A percentile compares a stretch with the other conserved stretches of the same genome.
These are phyloP conservation scores for Hanseniaspora osmophila DNA, from an alignment of 805 yeast species.

Conservation along the genomic window DNA sequence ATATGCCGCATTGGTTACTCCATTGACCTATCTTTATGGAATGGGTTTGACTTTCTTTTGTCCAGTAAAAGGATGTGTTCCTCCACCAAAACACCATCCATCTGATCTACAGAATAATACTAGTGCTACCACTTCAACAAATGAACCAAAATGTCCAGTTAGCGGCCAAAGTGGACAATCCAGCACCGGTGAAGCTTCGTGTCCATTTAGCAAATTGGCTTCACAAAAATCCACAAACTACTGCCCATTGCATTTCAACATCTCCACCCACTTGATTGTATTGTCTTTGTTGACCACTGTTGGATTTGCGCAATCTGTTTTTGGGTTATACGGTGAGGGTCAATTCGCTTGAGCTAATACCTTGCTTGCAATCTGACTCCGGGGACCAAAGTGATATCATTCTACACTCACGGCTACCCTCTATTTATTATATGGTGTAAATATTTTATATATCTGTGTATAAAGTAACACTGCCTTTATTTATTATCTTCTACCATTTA, in stretches of 20 bases:
- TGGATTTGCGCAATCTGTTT: slow-evolving; percentile 17
- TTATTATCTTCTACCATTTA: too few relatives aligned
- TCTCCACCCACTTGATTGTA: slow-evolving; percentile 9
- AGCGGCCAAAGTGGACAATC: slow-evolving; percentile 4
- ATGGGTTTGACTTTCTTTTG: not conserved
- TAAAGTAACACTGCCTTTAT: too few relatives aligned
- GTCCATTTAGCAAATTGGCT: slow-evolving; percentile 3
- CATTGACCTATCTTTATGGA: slow-evolving; percentile 3
- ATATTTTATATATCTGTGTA: too few relatives aligned
- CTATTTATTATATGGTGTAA: too few relatives aligned
- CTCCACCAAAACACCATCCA: slow-evolving; percentile 5
- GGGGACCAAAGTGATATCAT: too few relatives aligned
- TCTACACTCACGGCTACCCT: too few relatives aligned
- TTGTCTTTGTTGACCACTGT: slow-evolving; percentile 8
- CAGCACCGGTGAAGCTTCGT: not conserved
- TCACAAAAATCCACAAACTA: not conserved
- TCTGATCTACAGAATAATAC: too few relatives aligned
- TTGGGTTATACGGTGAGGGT: slow-evolving; percentile 24
- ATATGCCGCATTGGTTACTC: slow-evolving; percentile 32
- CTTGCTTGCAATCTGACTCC: too few relatives aligned
- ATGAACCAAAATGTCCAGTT: slow-evolving; percentile 1
- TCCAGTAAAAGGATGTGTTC: slow-evolving; percentile 8
- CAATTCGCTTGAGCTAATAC: slow-evolving; percentile 11
- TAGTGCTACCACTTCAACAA: slow-evolving; percentile 2
- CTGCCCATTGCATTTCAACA: slow-evolving; percentile 3